Conservation (phyloP, 805 yeast genomes). For the Suhomyces kilbournensis region DNA sequence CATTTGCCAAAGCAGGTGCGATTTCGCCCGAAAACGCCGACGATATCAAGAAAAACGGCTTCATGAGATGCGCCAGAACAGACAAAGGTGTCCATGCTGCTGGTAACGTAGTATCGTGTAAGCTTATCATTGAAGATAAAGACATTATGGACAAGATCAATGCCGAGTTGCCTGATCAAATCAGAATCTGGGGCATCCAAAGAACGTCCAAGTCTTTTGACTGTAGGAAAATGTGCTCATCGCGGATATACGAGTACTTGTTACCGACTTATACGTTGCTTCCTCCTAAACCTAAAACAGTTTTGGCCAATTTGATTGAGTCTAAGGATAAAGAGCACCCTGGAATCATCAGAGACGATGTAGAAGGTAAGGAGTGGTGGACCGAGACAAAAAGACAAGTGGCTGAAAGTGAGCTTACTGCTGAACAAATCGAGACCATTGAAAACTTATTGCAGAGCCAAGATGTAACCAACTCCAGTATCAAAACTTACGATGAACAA, state of each 20-base stretch:
- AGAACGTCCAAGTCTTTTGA: conserved; percentile 89
- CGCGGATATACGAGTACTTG: conserved; percentile 92
- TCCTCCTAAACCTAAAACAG: conserved; percentile 81
- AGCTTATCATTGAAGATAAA: conserved; percentile 79
- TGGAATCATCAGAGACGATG: conserved; percentile 57
- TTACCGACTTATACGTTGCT: conserved; percentile 88
- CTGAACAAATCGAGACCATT: conserved; percentile 21
- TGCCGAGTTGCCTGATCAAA: conserved; percentile 72
- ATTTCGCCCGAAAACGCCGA: conserved; percentile 81
- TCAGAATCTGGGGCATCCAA: conserved; percentile 89
- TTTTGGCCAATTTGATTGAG: conserved; percentile 57
- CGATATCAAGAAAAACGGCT: conserved; percentile 83
- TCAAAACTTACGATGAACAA: conserved; percentile 30
- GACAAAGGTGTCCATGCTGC: conserved; percentile 99
- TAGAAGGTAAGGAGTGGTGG: conserved; percentile 80
- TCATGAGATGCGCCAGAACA: conserved; percentile 83
- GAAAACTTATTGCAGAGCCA: conserved; percentile 10
- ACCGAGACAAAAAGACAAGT: conserved; percentile 38
- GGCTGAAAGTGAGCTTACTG: conserved; percentile 36
- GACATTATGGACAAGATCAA: conserved; percentile 75
- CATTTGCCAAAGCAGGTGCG: conserved; percentile 84
- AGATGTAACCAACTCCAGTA: conserved; percentile 15
- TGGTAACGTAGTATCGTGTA: conserved; percentile 83
- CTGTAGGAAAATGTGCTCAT: conserved; percentile 91
- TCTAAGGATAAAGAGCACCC: conserved; percentile 54